Evolutionary conservation across 495 filamentous ascomycete species (phyloP).

Genomic region (Trichoderma reesei): DNA sequence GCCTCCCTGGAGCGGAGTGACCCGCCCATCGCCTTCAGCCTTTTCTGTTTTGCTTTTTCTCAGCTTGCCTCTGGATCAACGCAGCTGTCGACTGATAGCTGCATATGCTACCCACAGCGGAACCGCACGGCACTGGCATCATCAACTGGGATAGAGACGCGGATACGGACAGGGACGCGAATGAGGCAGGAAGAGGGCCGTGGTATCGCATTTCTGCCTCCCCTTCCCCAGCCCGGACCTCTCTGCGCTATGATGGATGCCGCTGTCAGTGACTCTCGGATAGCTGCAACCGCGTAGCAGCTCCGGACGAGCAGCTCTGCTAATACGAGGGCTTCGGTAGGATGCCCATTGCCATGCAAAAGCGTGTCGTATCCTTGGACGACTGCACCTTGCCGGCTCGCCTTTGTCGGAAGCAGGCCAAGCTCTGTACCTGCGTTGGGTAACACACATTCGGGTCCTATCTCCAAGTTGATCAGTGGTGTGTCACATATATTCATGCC

Average conservation of each 20-base stretch:
- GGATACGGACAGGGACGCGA: not conserved
- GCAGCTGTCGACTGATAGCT: not conserved
- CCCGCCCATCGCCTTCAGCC: not conserved
- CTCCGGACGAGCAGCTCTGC: not conserved
- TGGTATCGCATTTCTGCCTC: not conserved
- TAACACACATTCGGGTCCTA: not conserved
- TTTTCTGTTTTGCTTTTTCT: not conserved
- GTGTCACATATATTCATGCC: conserved; percentile 1
- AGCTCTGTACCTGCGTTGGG: not conserved
- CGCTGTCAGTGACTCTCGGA: not conserved
- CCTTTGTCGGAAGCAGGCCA: not conserved
- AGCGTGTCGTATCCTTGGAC: not conserved
- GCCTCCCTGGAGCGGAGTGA: not conserved
- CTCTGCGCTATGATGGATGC: not conserved
- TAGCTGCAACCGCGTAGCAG: not conserved
- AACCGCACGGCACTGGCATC: not conserved
- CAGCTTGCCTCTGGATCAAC: not conserved
- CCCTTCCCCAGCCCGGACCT: not conserved
- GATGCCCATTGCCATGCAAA: not conserved
- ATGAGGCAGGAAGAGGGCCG: not conserved
- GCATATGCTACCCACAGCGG: conserved; percentile 3
- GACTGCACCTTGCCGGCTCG: not conserved
- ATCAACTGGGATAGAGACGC: not conserved
- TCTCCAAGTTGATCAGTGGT: not conserved
- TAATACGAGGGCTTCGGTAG: not conserved